Percentiles rank a stretch among this genome's conserved stretches.
Conservation (phyloP, 257 asterid genomes). For the Euphrasia confusa region DNA sequence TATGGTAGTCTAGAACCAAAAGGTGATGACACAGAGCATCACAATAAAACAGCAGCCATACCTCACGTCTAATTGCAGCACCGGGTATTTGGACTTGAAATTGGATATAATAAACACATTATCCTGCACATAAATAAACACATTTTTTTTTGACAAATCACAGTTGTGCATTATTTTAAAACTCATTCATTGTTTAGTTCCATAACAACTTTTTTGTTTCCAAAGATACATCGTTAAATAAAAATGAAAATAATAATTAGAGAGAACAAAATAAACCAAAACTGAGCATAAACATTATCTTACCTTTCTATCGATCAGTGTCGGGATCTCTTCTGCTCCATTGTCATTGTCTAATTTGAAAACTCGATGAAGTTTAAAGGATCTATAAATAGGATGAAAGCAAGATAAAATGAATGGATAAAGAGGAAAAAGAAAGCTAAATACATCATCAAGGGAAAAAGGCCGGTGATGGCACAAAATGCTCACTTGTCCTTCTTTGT, state of each 20-base stretch:
- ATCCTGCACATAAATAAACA: conserved; percentile 45
- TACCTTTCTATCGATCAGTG: conserved; percentile 94
- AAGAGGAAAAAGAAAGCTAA: conserved; percentile 3
- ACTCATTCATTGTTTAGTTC: conserved; percentile 5
- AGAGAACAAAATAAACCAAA: too few species aligned
- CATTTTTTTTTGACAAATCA: too few species aligned
- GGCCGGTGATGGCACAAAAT: conserved; percentile 8
- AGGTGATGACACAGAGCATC: conserved; percentile 23
- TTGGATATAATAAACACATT: conserved; percentile 93
- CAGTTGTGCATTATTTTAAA: conserved; percentile 4
- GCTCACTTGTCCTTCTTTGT: conserved; percentile 87
- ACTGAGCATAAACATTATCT: conserved; percentile 3
- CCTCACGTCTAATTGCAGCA: conserved; percentile 94
- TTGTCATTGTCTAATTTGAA: conserved; percentile 94
- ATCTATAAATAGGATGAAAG: conserved; percentile 39
- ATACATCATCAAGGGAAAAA: conserved; percentile 19
- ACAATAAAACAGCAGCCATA: conserved; percentile 29
- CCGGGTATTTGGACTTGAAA: conserved; percentile 93
- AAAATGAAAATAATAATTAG: background rate
- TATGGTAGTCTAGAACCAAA: conserved; percentile 21
- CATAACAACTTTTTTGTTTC: background rate
- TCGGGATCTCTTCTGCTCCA: conserved; percentile 96
- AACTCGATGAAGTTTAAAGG: conserved; percentile 79
- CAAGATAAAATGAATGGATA: conserved; percentile 17
- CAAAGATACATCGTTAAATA: background rate